A percentile compares a stretch with the other conserved stretches of the same genome.
Conservation (phyloP, 768 basidiomycete species). For the Tricholoma saponaceum region DNA sequence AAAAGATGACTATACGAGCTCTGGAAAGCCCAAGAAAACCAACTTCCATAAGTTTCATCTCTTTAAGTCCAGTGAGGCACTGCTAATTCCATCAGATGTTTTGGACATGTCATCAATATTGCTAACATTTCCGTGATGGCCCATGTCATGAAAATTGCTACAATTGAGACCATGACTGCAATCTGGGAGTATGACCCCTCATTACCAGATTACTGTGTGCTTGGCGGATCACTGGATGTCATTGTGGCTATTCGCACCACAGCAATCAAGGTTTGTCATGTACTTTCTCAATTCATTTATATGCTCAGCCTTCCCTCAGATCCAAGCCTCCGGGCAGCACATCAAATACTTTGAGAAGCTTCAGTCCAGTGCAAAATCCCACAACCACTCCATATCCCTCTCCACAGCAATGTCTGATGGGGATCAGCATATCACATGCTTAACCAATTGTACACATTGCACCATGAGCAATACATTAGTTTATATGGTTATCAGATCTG, state of each 20-base stretch:
- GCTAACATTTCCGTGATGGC: slow-evolving; percentile 19
- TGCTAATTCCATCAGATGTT: too few relatives aligned
- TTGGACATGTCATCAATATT: slow-evolving; percentile 26
- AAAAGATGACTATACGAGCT: too few relatives aligned
- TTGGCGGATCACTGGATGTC: too few relatives aligned
- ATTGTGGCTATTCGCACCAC: slow-evolving; percentile 23
- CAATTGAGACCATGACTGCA: slow-evolving; percentile 19
- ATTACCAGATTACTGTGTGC: slow-evolving; percentile 16
- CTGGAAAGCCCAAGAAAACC: too few relatives aligned
- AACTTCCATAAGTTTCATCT: too few relatives aligned
- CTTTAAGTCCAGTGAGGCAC: too few relatives aligned
- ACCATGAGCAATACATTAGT: slow-evolving; percentile 10
- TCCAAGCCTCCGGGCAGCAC: slow-evolving; percentile 18
- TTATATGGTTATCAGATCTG: not conserved
- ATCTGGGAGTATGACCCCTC: slow-evolving; percentile 33
- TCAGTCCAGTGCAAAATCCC: slow-evolving; percentile 14
- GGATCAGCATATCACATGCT: slow-evolving; percentile 9
- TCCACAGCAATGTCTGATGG: slow-evolving; percentile 16
- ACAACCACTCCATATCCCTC: slow-evolving; percentile 16
- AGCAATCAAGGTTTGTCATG: slow-evolving; percentile 22
- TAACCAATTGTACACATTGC: not conserved
- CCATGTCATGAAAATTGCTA: slow-evolving; percentile 22
- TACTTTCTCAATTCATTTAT: not conserved
- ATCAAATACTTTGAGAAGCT: slow-evolving; percentile 19
- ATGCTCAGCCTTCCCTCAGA: not conserved